Evolutionary conservation across 805 yeast species (phyloP), one percentile per base, ranked within the genome.

Genomic region (Kuraishia hungarica): DNA sequence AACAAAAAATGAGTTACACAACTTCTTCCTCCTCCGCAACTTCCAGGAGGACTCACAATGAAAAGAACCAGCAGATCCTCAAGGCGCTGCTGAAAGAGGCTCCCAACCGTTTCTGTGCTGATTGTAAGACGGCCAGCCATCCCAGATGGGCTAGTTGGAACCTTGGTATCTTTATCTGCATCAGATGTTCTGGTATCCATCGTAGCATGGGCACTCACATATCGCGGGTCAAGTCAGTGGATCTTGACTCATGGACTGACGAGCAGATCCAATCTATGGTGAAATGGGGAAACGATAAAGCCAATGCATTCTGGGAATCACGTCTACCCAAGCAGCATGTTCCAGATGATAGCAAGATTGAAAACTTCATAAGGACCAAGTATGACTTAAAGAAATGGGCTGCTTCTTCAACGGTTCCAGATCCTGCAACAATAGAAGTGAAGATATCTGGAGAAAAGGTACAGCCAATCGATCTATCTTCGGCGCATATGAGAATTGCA

Each of bases 71-170:
- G 68, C 87, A 82, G 65, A 85, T 89, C 48, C 75, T 94, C 59
- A 83, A 83, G 68, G 82, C 86, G 35, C 76, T 94, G 35, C 78
- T 94, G 50, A 83, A 82, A 56, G 97, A 90, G 62, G 83, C 84
- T 0, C 82, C 82, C 43, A 94, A 94, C 74, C 82, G 81, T 64
- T 68, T 73, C 50, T 93, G 99, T 69, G 96, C 92, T 1, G 99
- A 93, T 70, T 93, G 99, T 72, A 93, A 94, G 69, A 79, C 84
- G 0, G 80, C 93, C 15, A 79, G 86, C 39, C 96, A 93, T 69
- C 99, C 99, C 22, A 79, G 98, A 54, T 93, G 99, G 99, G 97
- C 98, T 11, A 86, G 96, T 20, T 93, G 97, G 97, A 91, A 87
- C 62, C 70, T 93, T 54, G 99, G 99, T 23, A 83, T 94, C 55